Evolutionary conservation across 2,329 filamentous ascomycete species (phyloP), one percentile per base, ranked within the genome.

Genomic region (Venturia effusa): DNA sequence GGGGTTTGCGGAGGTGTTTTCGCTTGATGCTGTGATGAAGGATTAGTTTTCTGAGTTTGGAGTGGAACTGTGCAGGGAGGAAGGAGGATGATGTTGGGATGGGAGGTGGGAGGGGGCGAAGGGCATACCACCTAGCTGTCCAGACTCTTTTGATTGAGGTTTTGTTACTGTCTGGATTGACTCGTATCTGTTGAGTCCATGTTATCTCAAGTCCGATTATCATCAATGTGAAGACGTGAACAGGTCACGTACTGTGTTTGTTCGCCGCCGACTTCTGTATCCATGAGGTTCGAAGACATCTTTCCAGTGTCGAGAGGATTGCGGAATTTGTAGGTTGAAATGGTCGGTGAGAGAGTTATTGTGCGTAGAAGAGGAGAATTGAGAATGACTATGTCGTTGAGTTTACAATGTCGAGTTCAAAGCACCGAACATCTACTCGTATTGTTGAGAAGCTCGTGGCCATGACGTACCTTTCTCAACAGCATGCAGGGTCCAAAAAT

Each of bases 191-290:
- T 27, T 13, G n/a, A 1, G 22, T 22, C n/a, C 27, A 3, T 48
- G 8, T 55, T 17, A 37, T 32, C 39, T 48, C 34, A 62, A 32
- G n/a, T 41, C 15, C 41, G 27, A 43, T 41, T 6, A 24, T 32
- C 24, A 24, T 19, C 32, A n/a, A 59, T n/a, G 51, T 15, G 1
- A 62, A n/a, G 61, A 59, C n/a, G 19, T 30, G n/a, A 61, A 22
- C 61, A 15, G 37, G 37, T 39, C 37, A 39, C 75, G 63, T 77
- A 84, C 79, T 84, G 84, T 4, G 80, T 81, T 65, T 78, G 78
- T 72, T 87, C 83, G 67, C 85, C 85, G 69, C 85, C 84, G 22
- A 78, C 77, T 64, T 80, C 80, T 37, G 82, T 85, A 68, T 84
- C 79, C 79, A 87, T 82, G 51, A 86, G 75, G 67, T 51, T 62